phyloP scores from a whole-genome alignment of 331 rosid species.

The Saraca asoca region DNA sequence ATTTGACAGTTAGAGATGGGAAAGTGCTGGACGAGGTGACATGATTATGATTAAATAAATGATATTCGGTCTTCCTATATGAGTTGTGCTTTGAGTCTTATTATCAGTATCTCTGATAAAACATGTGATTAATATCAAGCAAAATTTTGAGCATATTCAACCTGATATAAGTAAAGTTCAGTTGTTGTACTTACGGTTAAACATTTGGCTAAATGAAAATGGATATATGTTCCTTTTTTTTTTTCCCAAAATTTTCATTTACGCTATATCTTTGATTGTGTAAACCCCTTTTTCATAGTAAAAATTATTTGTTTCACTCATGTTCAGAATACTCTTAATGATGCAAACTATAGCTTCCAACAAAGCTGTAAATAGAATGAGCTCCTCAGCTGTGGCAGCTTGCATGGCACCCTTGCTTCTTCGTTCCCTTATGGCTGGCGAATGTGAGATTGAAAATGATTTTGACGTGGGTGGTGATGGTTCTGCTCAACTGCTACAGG shows the following conservation, averaged over 20 bases:
- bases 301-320: constrained; percentile 29
- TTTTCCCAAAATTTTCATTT: not conserved
- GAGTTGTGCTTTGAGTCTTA: no score
- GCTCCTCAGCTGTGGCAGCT: constrained; percentile 98
- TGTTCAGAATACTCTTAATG: constrained; percentile 84
- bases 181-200: no score
- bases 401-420: constrained; percentile 99
- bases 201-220: no score
- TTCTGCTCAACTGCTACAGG: constrained; percentile 88
- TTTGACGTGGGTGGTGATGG: constrained; percentile 93
- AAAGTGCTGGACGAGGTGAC: no score
- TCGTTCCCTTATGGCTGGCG: constrained; percentile 93
- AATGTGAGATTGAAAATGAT: constrained; percentile 89
- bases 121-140: no score
- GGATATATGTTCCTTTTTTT: no score
- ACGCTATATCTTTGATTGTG: not conserved
- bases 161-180: no score
- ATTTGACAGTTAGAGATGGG: no score
- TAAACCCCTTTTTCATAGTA: constrained; percentile 9
- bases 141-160: no score
- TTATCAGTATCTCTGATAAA: no score
- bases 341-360: constrained; percentile 84
- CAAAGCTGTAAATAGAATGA: constrained; percentile 88
- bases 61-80: no score
- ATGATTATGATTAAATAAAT: no score